Conservation (phyloP, 805 yeast species). For the Wickerhamiella lipophila region DNA sequence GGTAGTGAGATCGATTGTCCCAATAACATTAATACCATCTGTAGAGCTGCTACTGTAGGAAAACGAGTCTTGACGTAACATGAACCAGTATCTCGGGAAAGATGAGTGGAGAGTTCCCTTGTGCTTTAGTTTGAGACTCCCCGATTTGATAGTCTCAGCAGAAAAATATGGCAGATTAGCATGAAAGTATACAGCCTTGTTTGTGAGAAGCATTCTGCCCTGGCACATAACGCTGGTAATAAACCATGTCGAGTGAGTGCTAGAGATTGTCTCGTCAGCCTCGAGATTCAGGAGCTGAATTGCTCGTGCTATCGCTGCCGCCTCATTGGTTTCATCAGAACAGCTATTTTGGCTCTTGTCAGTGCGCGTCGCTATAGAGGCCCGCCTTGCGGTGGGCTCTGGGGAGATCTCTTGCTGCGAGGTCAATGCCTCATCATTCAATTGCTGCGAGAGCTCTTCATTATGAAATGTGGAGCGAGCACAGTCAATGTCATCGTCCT, state of each 20-base stretch:
- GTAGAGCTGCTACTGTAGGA: conserved; percentile 58
- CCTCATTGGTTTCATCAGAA: not conserved
- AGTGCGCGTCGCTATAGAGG: not conserved
- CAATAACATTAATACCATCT: conserved; percentile 71
- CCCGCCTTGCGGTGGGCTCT: not conserved
- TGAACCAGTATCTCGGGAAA: conserved; percentile 61
- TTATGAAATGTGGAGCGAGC: not conserved
- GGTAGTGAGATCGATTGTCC: conserved; percentile 57
- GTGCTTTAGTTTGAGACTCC: conserved; percentile 34
- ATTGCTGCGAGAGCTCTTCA: not conserved
- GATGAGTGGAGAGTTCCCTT: conserved; percentile 29
- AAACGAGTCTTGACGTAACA: conserved; percentile 54
- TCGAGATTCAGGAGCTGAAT: conserved; percentile 15
- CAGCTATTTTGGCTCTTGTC: not conserved
- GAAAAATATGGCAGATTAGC: conserved; percentile 57
- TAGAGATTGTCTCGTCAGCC: conserved; percentile 18
- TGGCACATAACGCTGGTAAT: conserved; percentile 70
- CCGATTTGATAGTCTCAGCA: conserved; percentile 36
- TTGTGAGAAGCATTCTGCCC: conserved; percentile 71
- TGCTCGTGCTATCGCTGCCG: not conserved
- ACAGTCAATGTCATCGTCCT: conserved; percentile 1
- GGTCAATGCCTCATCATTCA: conserved; percentile 2
- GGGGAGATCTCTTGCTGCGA: not conserved
- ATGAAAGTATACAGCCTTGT: conserved; percentile 51
- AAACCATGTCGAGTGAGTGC: conserved; percentile 60